A percentile compares a stretch with the other conserved stretches of the same genome.
Evolutionary conservation across 257 asterid species (phyloP).

Genomic region (Jacaranda mimosifolia): DNA sequence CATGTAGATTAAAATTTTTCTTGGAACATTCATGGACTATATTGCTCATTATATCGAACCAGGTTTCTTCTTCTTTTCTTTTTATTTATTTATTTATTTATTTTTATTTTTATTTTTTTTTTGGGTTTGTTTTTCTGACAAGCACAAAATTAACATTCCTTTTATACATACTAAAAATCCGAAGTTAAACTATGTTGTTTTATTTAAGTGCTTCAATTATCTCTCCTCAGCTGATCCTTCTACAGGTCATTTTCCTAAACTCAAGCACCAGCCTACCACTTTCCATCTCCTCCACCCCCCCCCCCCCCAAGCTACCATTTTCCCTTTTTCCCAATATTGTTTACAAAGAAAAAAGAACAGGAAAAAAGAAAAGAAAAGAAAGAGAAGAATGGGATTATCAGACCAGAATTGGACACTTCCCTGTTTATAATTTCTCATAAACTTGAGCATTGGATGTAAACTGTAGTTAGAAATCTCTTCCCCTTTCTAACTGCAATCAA

Average conservation of each 20-base stretch:
- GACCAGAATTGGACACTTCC: not conserved
- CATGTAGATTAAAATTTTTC: not conserved
- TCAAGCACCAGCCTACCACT: not conserved
- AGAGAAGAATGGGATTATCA: too few relatives aligned
- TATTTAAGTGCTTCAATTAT: not conserved
- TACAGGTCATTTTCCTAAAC: not conserved
- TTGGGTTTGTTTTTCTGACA: too few relatives aligned
- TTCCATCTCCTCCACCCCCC: too few relatives aligned
- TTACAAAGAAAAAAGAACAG: too few relatives aligned
- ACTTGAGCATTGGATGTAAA: too few relatives aligned
- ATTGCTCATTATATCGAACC: not conserved
- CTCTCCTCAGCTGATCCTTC: too few relatives aligned
- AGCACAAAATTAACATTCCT: not conserved
- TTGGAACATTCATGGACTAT: not conserved
- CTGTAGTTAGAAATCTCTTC: not conserved
- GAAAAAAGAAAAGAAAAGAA: too few relatives aligned
- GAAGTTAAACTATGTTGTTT: not conserved
- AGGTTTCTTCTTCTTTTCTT: not conserved
- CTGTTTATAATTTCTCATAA: not conserved
- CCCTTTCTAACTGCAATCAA: not conserved
- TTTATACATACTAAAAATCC: not conserved
- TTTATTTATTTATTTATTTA: too few relatives aligned
- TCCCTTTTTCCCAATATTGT: not conserved
- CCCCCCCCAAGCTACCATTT: not conserved
- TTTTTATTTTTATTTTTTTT: too few relatives aligned